Base-by-base conservation (phyloP, 345 rosid genomes). In the Streptanthus diversifolius region DNA sequence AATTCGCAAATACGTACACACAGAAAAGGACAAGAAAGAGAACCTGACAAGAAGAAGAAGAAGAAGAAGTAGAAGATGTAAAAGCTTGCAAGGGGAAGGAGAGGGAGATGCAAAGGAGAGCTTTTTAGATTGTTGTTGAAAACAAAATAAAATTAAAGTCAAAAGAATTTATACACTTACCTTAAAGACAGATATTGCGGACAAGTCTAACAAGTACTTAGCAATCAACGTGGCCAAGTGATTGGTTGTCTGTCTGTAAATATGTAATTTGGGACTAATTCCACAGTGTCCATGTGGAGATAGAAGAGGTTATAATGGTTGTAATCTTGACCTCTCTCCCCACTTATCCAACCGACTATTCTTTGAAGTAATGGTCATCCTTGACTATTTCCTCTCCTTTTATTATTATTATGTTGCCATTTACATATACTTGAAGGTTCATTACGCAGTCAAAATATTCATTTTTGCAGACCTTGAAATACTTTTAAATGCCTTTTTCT, bases 181-280 rank as follows among this genome's bases (percentile, higher is more conserved):
- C 70, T 75, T 75, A 59, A 49, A 61, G 70, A 69, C 74, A 61
- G 57, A 68, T 75, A 52, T 53, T 61, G 25, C 40, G 69, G 79
- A 55, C 71, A 55, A 73, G 68, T 72, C 76, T 68, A 18, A 48
- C 55, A 55, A 19, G 74, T 53, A 45, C 43, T 62, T 45, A 61
- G 59, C 74, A 51, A 39, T 69, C 37, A 75, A 62, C 79, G 79
- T 75, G 74, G 79, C 64, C 57, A 61, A 75, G 70, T 62, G 70
- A 40, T 75, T 75, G 30, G 68, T 75, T 75, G 73, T 75, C 79
- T 41, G 0, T 69, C 65, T 68, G 79, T 67, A 27, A 66, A 54
- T 68, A 75, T 35, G 69, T 68, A 52, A 74, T 68, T 63, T 24
- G 32, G 13, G 41, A 44, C 73, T 51, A 49, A 66, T 67, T 74